Conservation (phyloP, 78 protist genomes). For the Goniomonas avonlea region DNA sequence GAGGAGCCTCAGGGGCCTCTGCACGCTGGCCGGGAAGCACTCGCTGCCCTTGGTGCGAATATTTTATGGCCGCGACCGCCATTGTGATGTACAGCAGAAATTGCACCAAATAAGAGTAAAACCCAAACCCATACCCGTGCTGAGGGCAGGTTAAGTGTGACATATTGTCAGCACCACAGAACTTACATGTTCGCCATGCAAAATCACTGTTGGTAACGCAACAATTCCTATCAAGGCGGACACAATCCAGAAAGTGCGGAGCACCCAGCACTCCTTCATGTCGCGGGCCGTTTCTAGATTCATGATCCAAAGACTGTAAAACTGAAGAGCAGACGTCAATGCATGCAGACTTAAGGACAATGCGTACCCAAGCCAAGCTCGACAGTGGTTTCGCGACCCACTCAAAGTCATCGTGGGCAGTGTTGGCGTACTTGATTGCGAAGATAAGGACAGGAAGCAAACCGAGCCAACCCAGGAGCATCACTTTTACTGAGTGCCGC, state of each 20-base stretch:
- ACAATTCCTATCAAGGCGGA: background rate
- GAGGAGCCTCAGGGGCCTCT: background rate
- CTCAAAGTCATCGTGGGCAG: constrained; percentile 6
- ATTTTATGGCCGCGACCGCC: background rate
- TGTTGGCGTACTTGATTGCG: constrained; percentile 7
- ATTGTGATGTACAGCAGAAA: background rate
- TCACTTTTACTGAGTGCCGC: constrained; percentile 1
- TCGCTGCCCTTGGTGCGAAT: constrained; percentile 2
- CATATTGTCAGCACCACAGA: no score
- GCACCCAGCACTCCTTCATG: constrained; percentile 4
- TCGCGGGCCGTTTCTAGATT: background rate
- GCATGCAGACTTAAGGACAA: no score
- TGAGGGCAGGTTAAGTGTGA: no score
- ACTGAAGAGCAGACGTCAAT: no score
- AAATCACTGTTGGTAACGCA: background rate
- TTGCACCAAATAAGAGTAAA: background rate
- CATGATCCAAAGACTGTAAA: background rate
- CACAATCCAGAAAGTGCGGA: background rate
- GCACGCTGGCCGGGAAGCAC: background rate
- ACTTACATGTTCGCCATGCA: no score
- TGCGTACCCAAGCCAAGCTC: background rate
- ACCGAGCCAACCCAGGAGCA: constrained; percentile 19
- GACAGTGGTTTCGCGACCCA: constrained; percentile 11
- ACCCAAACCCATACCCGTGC: background rate
- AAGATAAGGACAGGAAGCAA: background rate